Percentiles rank a stretch among this genome's conserved stretches.
These are phyloP conservation scores for Emericellopsis terricola DNA, from an alignment of 495 filamentous ascomycete genomes.

Conservation along the genomic window DNA sequence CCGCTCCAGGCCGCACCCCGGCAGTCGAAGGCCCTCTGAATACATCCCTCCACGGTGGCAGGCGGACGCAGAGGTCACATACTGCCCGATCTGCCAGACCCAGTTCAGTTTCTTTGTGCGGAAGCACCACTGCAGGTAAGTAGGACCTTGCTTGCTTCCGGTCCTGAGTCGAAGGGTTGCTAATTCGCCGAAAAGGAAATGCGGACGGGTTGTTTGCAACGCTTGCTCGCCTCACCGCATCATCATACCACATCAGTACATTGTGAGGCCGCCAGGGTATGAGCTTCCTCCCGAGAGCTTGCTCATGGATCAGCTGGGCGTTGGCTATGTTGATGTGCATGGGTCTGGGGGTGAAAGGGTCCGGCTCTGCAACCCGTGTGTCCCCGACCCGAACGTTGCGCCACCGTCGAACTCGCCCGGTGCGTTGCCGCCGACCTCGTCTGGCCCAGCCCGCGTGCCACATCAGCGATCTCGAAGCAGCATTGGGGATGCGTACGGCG, in stretches of 20 bases:
- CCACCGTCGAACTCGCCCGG: conserved; percentile 27
- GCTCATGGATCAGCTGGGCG: conserved; percentile 17
- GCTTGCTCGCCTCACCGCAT: conserved; percentile 89
- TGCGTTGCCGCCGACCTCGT: background rate
- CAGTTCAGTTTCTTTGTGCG: conserved; percentile 74
- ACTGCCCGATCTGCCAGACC: conserved; percentile 65
- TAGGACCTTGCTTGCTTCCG: too few relatives aligned
- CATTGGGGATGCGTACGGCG: background rate
- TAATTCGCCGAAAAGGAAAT: conserved; percentile 44
- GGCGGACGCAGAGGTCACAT: conserved; percentile 57
- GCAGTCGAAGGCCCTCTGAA: conserved; percentile 11
- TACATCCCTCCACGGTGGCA: conserved; percentile 60
- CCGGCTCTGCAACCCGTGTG: conserved; percentile 84
- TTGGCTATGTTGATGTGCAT: conserved; percentile 21
- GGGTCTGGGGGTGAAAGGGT: conserved; percentile 67
- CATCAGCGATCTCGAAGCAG: conserved; percentile 15
- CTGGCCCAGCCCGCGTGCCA: conserved; percentile 1
- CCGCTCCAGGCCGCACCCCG: too few relatives aligned
- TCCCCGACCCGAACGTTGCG: conserved; percentile 73
- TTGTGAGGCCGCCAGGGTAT: conserved; percentile 59
- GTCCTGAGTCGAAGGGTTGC: background rate
- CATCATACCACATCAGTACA: conserved; percentile 81
- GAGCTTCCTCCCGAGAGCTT: background rate
- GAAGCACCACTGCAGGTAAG: conserved; percentile 74
- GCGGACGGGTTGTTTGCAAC: conserved; percentile 83